phyloP scores from a whole-genome alignment of 495 filamentous ascomycete genomes.

The Daldinia childiae region DNA sequence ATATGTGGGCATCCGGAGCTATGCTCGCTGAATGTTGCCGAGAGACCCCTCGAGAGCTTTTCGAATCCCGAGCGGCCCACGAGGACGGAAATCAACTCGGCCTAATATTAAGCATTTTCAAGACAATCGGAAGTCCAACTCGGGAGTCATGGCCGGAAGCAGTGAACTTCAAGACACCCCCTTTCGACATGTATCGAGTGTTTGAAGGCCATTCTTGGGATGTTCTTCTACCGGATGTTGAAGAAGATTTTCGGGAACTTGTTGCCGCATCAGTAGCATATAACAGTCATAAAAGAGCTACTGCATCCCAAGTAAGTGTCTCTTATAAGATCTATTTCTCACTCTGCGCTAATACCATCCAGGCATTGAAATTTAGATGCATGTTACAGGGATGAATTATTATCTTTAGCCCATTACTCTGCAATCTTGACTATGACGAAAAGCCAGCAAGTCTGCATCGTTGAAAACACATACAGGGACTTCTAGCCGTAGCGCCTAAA shows the following conservation, averaged over 20 bases:
- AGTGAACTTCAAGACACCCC: conserved; percentile 55
- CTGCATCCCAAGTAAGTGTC: conserved; percentile 40
- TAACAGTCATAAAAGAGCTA: conserved; percentile 43
- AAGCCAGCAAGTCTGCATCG: background rate
- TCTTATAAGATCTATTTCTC: background rate
- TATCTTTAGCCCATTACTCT: background rate
- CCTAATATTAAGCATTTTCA: conserved; percentile 89
- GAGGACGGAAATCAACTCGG: conserved; percentile 92
- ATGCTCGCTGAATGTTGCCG: conserved; percentile 76
- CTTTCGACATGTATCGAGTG: conserved; percentile 63
- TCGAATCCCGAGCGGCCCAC: conserved; percentile 73
- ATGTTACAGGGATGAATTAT: conserved; percentile 2
- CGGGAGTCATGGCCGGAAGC: conserved; percentile 77
- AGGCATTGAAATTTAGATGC: conserved; percentile 35
- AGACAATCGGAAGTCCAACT: conserved; percentile 84
- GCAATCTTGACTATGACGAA: background rate
- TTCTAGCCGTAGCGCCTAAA: background rate
- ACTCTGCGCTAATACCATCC: conserved; percentile 15
- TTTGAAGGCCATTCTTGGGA: conserved; percentile 55
- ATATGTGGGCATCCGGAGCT: conserved; percentile 91
- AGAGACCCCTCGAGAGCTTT: conserved; percentile 68
- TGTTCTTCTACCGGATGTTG: conserved; percentile 51
- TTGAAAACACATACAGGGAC: background rate
- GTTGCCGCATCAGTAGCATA: conserved; percentile 49
- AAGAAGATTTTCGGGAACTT: conserved; percentile 45